Base-by-base conservation (phyloP, 2,329 filamentous ascomycete genomes). In the Hymenoscyphus repandus region DNA sequence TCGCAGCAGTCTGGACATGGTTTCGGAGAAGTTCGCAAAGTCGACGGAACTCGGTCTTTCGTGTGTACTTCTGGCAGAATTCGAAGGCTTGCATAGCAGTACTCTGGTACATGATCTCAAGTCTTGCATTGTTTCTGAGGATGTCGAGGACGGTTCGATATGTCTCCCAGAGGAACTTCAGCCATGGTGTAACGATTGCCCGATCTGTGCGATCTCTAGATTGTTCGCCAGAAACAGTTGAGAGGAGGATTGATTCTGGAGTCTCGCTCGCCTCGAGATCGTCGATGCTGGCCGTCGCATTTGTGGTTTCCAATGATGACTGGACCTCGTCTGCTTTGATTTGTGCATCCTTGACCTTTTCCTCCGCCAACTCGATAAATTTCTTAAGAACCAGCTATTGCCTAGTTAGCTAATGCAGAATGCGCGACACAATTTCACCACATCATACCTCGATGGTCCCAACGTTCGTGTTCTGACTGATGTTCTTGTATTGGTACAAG, bases 401-500 rank as follows among this genome's bases (percentile, higher is more conserved):
- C 5, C 30, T 3, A 43, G 12, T 17, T 17, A 17, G 18, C 18
- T 17, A 40, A 20, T 5, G 5, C 38, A 6, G 11, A 11, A n/a
- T 44, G 13, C 20, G 11, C 6, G 6, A 32, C 12, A 32, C n/a
- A 6, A 15, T 4, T 33, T 10, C 22, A 6, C 4, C 13, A 31
- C 22, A 33, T 47, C 69, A 54, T 74, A 90, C 87, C 83, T 97
- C 93, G 70, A 99, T 99, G 55, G 93, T 99, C 64, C 83, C 90
- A 61, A 99, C 90, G 69, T 97, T 97, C 63, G 92, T 96, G 76
- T 99, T 99, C 72, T 99, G 93, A 50, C 91, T 92, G 62, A 96
- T 97, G 72, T 99, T 99, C 80, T 99, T 99, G 82, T 99, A 99
- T 72, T 96, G 93, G 72, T 97, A 99, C 44, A 99, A 80, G 55